Evolutionary conservation across 257 asterid genomes (phyloP).

Genomic region (Thymus mandschuricus): DNA sequence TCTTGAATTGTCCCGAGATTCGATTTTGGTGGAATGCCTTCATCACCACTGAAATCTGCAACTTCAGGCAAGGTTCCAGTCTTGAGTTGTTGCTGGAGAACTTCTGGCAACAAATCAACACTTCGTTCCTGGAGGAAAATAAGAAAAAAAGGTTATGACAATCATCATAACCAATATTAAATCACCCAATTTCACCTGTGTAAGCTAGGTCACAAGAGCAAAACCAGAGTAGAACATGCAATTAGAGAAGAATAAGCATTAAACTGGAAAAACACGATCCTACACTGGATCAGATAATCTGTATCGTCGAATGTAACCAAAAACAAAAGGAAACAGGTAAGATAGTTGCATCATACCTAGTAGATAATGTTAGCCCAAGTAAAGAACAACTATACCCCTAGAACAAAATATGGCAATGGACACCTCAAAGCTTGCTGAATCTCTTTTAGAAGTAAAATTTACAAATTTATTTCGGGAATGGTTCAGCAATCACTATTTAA

Average conservation of each 20-base stretch:
- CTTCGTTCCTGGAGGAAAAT: conserved; percentile 61
- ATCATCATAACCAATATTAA: background rate
- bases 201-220: background rate
- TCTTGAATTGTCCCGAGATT: conserved; percentile 46
- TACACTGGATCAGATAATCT: background rate
- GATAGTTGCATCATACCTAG: background rate
- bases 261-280: background rate
- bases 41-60: conserved; percentile 33
- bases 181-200: background rate
- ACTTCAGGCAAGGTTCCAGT: conserved; percentile 60
- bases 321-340: background rate
- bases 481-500: background rate
- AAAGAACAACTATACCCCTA: background rate
- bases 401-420: background rate
- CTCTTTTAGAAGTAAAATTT: background rate
- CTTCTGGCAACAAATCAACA: conserved; percentile 75
- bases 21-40: conserved; percentile 39
- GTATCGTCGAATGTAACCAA: background rate
- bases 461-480: background rate
- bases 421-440: too few relatives aligned
- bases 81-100: conserved; percentile 69
- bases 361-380: background rate
- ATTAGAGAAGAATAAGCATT: background rate
- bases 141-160: background rate
- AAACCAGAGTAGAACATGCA: background rate